Evolutionary conservation across 306 rosid genomes (phyloP).

Genomic region (Cucurbita maxima): DNA sequence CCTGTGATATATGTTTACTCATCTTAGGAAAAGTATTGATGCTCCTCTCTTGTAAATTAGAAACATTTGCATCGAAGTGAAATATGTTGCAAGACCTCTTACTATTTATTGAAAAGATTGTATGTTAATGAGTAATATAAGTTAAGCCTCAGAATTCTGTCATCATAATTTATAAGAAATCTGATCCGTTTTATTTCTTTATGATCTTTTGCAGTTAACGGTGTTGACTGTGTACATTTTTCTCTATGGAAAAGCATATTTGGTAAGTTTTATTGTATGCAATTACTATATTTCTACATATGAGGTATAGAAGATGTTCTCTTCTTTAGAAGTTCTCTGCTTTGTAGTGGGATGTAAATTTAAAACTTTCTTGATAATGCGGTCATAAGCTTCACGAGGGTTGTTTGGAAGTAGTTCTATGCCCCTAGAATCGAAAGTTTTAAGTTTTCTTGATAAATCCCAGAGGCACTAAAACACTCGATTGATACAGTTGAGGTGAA

Average conservation of each 20-base stretch:
- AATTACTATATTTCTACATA: not conserved
- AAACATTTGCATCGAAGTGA: not conserved
- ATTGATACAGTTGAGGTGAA: not conserved
- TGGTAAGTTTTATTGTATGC: conserved; percentile 34
- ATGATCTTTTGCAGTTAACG: conserved; percentile 54
- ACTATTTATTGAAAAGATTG: not conserved
- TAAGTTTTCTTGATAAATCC: not conserved
- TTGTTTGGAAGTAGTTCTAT: not conserved
- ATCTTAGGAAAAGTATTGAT: not conserved
- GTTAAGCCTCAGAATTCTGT: not conserved
- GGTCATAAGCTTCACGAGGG: not conserved
- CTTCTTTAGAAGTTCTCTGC: not conserved
- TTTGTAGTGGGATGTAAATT: not conserved
- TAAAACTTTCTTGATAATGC: not conserved
- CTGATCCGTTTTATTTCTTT: not conserved
- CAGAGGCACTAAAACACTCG: not conserved
- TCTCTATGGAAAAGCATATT: conserved; percentile 70
- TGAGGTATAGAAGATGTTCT: not conserved
- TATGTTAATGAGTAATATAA: not conserved
- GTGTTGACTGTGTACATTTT: conserved; percentile 75
- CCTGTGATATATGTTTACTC: not conserved
- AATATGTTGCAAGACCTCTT: not conserved
- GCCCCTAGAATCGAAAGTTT: not conserved
- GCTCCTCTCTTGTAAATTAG: not conserved
- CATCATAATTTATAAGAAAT: not conserved